Evolutionary conservation across 1,284 basidiomycete genomes (phyloP), one percentile per base, ranked within the genome.

Genomic region (Boletellus deceptivus): DNA sequence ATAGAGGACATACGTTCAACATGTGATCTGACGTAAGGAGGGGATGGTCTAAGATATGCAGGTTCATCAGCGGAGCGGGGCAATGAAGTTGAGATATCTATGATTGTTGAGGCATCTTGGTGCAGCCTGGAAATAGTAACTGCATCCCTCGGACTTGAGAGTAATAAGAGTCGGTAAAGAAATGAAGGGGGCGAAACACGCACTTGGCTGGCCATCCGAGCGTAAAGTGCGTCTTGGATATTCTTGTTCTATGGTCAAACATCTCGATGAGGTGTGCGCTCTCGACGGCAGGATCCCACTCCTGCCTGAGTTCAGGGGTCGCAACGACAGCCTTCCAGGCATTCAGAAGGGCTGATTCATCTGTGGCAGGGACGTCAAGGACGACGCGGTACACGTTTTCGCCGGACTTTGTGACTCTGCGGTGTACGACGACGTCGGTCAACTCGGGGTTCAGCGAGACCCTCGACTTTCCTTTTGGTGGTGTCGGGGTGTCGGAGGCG

Each of bases 141-240:
- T n/a, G 92, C 84, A 64, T 97, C 94, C 58, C 94, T 77, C 7
- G 94, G 91, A 60, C 91, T 97, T 58, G 14, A 54, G 52, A 46
- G 62, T 50, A 48, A 58, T 50, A 11, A 52, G 40, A 24, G 18
- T 24, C 45, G 36, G 45, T 27, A 17, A 18, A 10, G 7, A 55
- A 20, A 57, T 36, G 24, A 50, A 37, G 9, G 34, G 7, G 36
- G 55, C 42, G 37, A 25, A 29, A 45, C 35, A 78, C 89, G 67
- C 65, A 94, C 91, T 89, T 96, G 49, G 93, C 93, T 51, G 96
- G 96, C 96, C 96, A 98, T 2, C 96, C 97, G 8, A 98, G 72
- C 6, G 86, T 84, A 67, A 92, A 98, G 60, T 93, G 90, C 1
- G 93, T 95, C 74, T 90, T 93, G 46, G 82, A 80, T 60, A 98